Base-by-base conservation (phyloP, 768 basidiomycete genomes). In the Leccinum subgranulosum region DNA sequence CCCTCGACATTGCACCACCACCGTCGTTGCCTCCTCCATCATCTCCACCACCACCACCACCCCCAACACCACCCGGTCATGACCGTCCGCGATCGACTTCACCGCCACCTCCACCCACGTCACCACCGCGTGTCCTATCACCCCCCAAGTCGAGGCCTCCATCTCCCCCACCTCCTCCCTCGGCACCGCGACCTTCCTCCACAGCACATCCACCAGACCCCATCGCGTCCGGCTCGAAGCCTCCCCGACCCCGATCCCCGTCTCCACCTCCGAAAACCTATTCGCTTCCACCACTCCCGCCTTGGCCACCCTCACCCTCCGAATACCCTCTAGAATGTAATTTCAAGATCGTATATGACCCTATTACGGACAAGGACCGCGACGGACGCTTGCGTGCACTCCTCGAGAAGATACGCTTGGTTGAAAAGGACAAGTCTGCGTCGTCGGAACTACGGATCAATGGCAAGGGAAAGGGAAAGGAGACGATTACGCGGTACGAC, bases 281-380 rank as follows among this genome's bases (percentile, higher is more conserved):
- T 61, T 76, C 77, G 7, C 70, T 77, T 12, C 74, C 78, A 12
- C 74, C 77, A 2, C 71, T 72, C 4, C 85, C 81, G 15, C 71
- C 75, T 3, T 89, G 85, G 84, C 79, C 80, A 1, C 84, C 87
- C 1, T 76, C 79, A 10, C 75, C 72, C 3, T 75, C 77, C 11
- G 80, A 77, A 58, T 82, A 78, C 59, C 78, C 83, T 1, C 58
- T 71, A 4, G 78, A 71, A n/a, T 78, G 75, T 58, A 66, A 81
- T 23, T 87, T 80, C 73, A 86, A 82, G 64, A 76, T 90, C 9
- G 69, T 89, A 7, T 90, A 79, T 66, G 88, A 92, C 66, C 81
- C 84, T 29, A 57, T 74, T 3, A 64, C 80, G 25, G 86, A 88
- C 66, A 73, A 71, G 70, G 70, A 77, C 62, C 65, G 71, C 5